phyloP scores from a whole-genome alignment of 345 rosid species.

The Cardiospermum halicacabum region DNA sequence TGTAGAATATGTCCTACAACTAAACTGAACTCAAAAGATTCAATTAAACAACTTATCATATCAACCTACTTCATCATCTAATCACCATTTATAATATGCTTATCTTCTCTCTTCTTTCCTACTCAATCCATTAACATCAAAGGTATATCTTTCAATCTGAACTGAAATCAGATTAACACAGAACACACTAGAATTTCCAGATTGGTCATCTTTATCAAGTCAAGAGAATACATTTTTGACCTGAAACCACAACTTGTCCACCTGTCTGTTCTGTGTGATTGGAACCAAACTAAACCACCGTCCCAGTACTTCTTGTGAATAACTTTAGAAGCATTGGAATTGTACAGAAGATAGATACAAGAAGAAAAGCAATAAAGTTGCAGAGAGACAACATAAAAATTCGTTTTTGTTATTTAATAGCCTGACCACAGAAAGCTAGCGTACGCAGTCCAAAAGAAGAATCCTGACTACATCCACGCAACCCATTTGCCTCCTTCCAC shows the following conservation, averaged over 20 bases:
- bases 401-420: background rate
- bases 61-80: slow-evolving; percentile 9
- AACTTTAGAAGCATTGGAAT: no score
- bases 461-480: slow-evolving; percentile 37
- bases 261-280: no score
- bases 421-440: slow-evolving; percentile 42
- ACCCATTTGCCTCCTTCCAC: slow-evolving; percentile 21
- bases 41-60: slow-evolving; percentile 23
- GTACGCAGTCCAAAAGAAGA: slow-evolving; percentile 55
- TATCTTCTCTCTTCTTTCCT: background rate
- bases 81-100: background rate
- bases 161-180: no score
- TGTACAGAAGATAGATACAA: slow-evolving; percentile 1
- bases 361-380: slow-evolving; percentile 17
- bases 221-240: no score
- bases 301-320: no score
- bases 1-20: background rate
- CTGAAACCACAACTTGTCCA: no score
- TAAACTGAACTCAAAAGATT: background rate
- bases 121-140: background rate
- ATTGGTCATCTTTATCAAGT: no score
- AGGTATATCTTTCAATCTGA: no score
- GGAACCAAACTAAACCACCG: no score
- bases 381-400: slow-evolving; percentile 1
- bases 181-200: no score